Evolutionary conservation across 163 green algal species (phyloP).

Genomic region (Trebouxia gelatinosa): DNA sequence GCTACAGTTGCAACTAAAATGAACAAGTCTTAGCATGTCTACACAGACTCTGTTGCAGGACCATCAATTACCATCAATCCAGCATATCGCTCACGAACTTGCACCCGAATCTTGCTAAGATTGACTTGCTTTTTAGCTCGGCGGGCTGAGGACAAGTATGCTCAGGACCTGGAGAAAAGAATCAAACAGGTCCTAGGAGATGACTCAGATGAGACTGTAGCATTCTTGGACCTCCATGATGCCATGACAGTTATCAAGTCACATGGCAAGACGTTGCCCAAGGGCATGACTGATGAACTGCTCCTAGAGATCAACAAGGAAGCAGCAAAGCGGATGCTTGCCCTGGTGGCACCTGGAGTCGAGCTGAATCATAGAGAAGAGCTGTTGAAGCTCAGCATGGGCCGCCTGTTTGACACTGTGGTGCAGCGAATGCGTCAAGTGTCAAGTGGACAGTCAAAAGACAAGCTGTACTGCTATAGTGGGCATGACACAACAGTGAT

Average conservation of each 20-base stretch:
- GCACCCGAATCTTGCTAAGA: neutral
- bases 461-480: constrained; percentile 55
- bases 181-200: constrained; percentile 39
- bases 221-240: constrained; percentile 56
- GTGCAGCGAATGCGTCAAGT: constrained; percentile 44
- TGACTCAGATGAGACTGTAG: constrained; percentile 36
- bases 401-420: constrained; percentile 60
- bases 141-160: neutral
- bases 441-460: constrained; percentile 4
- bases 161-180: constrained; percentile 37
- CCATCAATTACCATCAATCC: too few relatives aligned
- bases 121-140: neutral
- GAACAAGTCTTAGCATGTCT: too few relatives aligned
- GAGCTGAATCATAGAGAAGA: constrained; percentile 35
- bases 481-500: constrained; percentile 51
- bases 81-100: too few relatives aligned
- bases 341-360: constrained; percentile 37
- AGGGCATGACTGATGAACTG: constrained; percentile 32
- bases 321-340: constrained; percentile 43
- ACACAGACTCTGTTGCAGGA: too few relatives aligned
- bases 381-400: constrained; percentile 70
- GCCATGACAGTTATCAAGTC: constrained; percentile 57
- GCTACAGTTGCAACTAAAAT: too few relatives aligned
- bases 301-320: constrained; percentile 40
- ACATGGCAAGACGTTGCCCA: constrained; percentile 56